A percentile compares a stretch with the other conserved stretches of the same genome.
Evolutionary conservation across 805 yeast species (phyloP).

Genomic region (Hanseniaspora hatyaiensis): DNA sequence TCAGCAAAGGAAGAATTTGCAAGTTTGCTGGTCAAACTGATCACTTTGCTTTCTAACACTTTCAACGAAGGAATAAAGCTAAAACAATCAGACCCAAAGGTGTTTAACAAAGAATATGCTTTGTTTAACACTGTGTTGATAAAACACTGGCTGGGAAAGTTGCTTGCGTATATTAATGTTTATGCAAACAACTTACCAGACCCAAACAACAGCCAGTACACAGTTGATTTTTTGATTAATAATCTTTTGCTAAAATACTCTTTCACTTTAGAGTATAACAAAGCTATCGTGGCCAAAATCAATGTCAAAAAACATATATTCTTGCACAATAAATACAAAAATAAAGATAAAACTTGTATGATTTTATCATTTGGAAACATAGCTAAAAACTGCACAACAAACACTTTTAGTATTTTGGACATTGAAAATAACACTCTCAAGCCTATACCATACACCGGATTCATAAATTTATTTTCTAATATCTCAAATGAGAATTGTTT

Average conservation of each 20-base stretch:
- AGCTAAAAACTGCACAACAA: no score
- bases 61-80: no score
- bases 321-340: background rate
- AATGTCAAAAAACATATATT: constrained; percentile 5
- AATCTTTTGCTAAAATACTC: constrained; percentile 1
- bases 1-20: no score
- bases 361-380: no score
- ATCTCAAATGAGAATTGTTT: background rate
- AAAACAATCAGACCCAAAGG: no score
- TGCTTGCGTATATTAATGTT: background rate
- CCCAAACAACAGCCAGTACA: no score
- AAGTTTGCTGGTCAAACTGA: no score
- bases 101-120: no score
- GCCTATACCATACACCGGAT: background rate
- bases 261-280: constrained; percentile 3
- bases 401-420: no score
- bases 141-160: background rate
- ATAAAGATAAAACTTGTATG: background rate
- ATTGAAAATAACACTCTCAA: background rate
- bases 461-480: background rate
- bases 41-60: no score
- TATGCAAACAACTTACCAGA: no score
- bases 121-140: no score
- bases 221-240: background rate
- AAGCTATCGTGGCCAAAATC: background rate